Evolutionary conservation across 1,284 basidiomycete species (phyloP), one percentile per base, ranked within the genome.

Genomic region (Volvariella surrecta): DNA sequence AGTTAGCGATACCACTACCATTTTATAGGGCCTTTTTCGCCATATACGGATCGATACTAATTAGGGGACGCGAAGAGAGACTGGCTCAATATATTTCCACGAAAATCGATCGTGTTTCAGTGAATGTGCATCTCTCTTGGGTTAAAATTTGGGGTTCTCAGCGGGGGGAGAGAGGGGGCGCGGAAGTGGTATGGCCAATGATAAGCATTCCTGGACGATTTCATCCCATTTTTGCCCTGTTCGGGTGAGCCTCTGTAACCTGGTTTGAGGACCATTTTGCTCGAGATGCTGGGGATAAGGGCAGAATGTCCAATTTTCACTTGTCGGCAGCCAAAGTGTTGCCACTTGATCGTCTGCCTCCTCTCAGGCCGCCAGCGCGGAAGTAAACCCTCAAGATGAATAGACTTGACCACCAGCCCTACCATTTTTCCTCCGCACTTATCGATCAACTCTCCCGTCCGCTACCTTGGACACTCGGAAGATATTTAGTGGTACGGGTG

Each of bases 91-190:
- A 42, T 50, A 42, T 39, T 37, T 41, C 39, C 50, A 47, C 18
- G 51, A 49, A 48, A n/a, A 46, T 52, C 56, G 60, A 62, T 62
- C 59, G 56, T 61, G 60, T 61, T 61, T 62, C 60, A 59, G 31
- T 51, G 37, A 4, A 35, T 35, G 13, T 8, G 6, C 34, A 15
- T 15, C 34, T 35, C 24, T 28, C 24, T 28, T 28, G 24, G 24
- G 11, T 28, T 28, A 28, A 28, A 28, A 28, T 6, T 6, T 11
- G 24, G 24, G 24, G 24, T 28, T 28, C 24, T 28, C 24, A 6
- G 6, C 24, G 24, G 24, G 24, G 24, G 11, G 24, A 11, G 24
- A 6, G 11, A 11, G 11, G 24, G 11, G 6, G 6, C 6, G 6
- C 11, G 11, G 11, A 11, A 28, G 24, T 6, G 11, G 24, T 28